Base-by-base conservation (phyloP, 441 rosid genomes). In the Rhodomyrtus psidioides region DNA sequence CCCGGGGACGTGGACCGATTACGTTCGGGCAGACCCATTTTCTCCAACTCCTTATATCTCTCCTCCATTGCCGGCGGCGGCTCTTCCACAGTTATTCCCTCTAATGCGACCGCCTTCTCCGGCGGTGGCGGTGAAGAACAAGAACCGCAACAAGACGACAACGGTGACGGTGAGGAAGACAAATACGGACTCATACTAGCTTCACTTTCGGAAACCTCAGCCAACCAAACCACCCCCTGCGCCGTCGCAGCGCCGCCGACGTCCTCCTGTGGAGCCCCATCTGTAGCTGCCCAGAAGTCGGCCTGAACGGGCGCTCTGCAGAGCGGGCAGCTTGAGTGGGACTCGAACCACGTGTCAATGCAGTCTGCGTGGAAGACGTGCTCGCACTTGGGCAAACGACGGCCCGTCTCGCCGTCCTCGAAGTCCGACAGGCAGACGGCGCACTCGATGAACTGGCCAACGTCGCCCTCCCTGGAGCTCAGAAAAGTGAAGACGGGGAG, bases 361-460 rank as follows among this genome's bases (percentile, higher is more conserved):
- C 96, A 94, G 24, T 89, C 93, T 9, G 89, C 91, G 84, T 94
- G 96, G 87, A 94, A 94, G 44, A 88, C 79, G 86, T 94, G 96
- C 30, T 89, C 88, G 60, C 96, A 94, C 56, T 86, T 85, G 12
- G 95, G 95, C 84, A 94, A 85, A 70, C 88, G 85, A n/a, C 95
- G 92, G 70, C 89, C 94, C 62, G 82, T 30, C 83, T 93, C 95
- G 27, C 88, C 89, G 74, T 93, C 88, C 86, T 90, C 91, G 84
- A 94, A 94, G 86, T 93, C 94, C 12, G 92, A 91, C 85, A 93
- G 84, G 90, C 96, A 94, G 28, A 93, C 93, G 26, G 94, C 87
- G 86, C 95, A 94, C 42, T 90, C 93, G 8, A 70, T 84, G 62
- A 34, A 79, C 44, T 34, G 76, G n/a, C 81, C 46, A 49, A 81